Evolutionary conservation across 2,329 filamentous ascomycete genomes (phyloP).

Genomic region (Hysterium pulicare): DNA sequence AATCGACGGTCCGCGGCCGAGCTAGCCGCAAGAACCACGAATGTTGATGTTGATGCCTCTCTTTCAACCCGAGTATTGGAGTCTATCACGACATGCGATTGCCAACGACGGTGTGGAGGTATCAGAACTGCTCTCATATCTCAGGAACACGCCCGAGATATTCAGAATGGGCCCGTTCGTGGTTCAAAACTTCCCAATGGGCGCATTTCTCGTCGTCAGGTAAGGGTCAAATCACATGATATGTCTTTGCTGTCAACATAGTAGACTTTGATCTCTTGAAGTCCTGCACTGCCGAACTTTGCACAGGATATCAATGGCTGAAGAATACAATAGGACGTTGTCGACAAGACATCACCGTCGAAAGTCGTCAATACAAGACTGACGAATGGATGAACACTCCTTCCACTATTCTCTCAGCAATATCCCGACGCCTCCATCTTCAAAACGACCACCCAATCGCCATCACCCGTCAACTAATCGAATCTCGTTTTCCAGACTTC

Average conservation of each 20-base stretch:
- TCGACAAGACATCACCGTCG: slow-evolving; percentile 60
- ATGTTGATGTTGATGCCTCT: too few species aligned
- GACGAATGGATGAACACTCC: slow-evolving; percentile 88
- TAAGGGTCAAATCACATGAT: slow-evolving; percentile 3
- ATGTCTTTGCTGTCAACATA: not conserved
- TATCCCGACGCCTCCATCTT: slow-evolving; percentile 81
- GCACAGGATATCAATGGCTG: not conserved
- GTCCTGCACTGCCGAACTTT: not conserved
- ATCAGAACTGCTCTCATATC: not conserved
- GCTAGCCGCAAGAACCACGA: too few species aligned
- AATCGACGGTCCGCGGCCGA: too few species aligned
- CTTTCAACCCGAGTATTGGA: too few species aligned
- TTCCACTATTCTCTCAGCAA: slow-evolving; percentile 67
- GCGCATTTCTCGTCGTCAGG: not conserved
- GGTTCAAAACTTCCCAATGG: too few species aligned
- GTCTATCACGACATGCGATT: not conserved
- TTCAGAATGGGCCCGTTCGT: too few species aligned
- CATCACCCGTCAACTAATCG: slow-evolving; percentile 89
- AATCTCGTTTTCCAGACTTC: slow-evolving; percentile 79
- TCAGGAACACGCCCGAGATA: too few species aligned
- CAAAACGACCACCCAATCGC: slow-evolving; percentile 83
- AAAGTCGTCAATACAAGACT: slow-evolving; percentile 61
- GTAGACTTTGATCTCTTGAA: not conserved
- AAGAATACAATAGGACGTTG: slow-evolving; percentile 1
- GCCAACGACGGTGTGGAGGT: not conserved